Conservation (phyloP, 176 grass and related monocot species). For the Cenchrus fungigraminus region DNA sequence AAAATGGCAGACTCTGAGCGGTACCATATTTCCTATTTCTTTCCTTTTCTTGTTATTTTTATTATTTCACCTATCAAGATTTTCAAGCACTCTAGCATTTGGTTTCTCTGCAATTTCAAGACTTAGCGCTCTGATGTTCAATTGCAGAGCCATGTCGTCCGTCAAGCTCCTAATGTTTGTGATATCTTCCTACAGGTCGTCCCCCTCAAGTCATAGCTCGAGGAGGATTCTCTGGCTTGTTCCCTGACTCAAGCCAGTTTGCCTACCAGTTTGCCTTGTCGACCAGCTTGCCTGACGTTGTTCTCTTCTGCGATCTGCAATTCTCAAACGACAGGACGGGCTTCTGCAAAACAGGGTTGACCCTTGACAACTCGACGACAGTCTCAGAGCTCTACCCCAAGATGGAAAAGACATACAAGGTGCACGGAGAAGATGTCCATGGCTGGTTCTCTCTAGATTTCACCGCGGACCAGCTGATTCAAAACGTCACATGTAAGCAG, state of each 20-base stretch:
- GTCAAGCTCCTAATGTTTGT: conserved; percentile 25
- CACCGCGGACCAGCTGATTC: conserved; percentile 62
- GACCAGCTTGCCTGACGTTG: conserved; percentile 48
- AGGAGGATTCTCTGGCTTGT: conserved; percentile 85
- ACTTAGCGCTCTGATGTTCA: conserved; percentile 11
- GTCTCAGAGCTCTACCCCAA: conserved; percentile 58
- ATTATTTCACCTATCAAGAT: conserved; percentile 24
- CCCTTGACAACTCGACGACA: conserved; percentile 69
- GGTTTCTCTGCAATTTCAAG: conserved; percentile 14
- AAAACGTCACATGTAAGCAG: conserved; percentile 84
- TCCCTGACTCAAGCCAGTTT: conserved; percentile 69
- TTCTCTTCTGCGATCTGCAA: conserved; percentile 68
- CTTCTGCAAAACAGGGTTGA: conserved; percentile 64
- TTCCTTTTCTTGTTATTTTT: neutral
- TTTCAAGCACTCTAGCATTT: conserved; percentile 15
- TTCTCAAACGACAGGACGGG: conserved; percentile 66
- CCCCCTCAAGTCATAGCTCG: conserved; percentile 69
- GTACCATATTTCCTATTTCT: conserved; percentile 35
- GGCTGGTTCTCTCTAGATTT: conserved; percentile 92
- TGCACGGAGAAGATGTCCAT: conserved; percentile 47
- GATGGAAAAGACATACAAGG: conserved; percentile 56
- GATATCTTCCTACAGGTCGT: conserved; percentile 42
- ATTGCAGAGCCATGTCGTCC: neutral
- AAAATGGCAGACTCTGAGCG: conserved; percentile 76
- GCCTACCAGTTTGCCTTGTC: conserved; percentile 67